Evolutionary conservation across 2,329 filamentous ascomycete genomes (phyloP).

Genomic region (Neoarthrinium moseri): DNA sequence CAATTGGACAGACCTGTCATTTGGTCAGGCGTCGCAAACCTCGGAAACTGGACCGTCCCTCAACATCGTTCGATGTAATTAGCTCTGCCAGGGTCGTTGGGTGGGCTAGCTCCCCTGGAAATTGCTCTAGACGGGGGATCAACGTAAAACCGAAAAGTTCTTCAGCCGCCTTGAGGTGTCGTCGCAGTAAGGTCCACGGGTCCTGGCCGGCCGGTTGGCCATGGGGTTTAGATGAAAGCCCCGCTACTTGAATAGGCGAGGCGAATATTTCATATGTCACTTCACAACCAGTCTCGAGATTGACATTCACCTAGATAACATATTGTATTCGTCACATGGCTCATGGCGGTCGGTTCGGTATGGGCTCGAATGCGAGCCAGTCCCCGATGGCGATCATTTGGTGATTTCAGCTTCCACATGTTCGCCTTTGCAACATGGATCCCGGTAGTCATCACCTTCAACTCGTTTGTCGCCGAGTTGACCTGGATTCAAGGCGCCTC

Average conservation of each 20-base stretch:
- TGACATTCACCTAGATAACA: no score
- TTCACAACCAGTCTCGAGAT: no score
- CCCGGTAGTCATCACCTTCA: slow-evolving; percentile 61
- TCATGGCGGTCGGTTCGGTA: slow-evolving; percentile 34
- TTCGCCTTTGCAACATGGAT: slow-evolving; percentile 59
- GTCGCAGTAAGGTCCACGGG: no score
- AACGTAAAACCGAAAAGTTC: neutral
- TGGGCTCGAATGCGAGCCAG: slow-evolving; percentile 29
- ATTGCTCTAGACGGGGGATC: neutral
- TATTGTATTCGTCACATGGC: no score
- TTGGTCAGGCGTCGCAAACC: neutral
- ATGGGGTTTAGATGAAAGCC: no score
- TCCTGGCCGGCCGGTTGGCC: no score
- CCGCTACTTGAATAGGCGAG: no score
- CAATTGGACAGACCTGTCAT: neutral
- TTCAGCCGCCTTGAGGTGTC: no score
- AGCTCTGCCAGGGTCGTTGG: neutral
- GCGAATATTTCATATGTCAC: no score
- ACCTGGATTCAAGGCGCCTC: slow-evolving; percentile 60
- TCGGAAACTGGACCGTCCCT: neutral
- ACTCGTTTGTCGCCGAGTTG: slow-evolving; percentile 58
- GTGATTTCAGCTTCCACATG: slow-evolving; percentile 42
- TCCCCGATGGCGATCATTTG: slow-evolving; percentile 15
- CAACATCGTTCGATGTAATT: slow-evolving; percentile 8
- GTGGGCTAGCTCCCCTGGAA: neutral